Conservation (phyloP, 2,329 filamentous ascomycete genomes). For the Aureobasidium sp. region DNA sequence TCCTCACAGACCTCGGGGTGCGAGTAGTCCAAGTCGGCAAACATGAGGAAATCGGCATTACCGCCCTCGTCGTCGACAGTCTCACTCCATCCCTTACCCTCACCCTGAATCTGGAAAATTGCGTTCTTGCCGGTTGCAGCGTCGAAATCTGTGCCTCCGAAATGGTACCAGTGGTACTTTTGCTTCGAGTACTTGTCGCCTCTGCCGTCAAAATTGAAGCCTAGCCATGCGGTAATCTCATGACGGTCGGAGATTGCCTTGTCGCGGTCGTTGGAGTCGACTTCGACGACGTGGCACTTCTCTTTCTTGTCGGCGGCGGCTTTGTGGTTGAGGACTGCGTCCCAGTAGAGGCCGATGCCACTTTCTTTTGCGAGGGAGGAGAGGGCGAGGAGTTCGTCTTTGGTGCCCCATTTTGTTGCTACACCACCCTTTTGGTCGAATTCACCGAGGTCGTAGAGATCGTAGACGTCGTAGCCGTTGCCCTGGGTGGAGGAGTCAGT, state of each 20-base stretch:
- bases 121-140: slow-evolving; percentile 61
- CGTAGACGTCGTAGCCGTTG: slow-evolving; percentile 72
- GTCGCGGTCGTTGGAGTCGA: no score
- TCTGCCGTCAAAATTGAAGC: slow-evolving; percentile 71
- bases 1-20: slow-evolving; percentile 71
- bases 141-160: slow-evolving; percentile 74
- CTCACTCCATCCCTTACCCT: slow-evolving; percentile 72
- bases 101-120: slow-evolving; percentile 74
- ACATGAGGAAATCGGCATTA: slow-evolving; percentile 77
- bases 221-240: slow-evolving; percentile 75
- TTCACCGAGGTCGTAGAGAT: slow-evolving; percentile 74
- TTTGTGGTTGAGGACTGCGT: slow-evolving; percentile 78
- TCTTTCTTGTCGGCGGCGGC: slow-evolving; percentile 73
- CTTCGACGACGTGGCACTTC: slow-evolving; percentile 68
- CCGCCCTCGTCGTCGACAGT: slow-evolving; percentile 70
- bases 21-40: slow-evolving; percentile 73
- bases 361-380: slow-evolving; percentile 55
- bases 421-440: slow-evolving; percentile 74
- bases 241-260: no score
- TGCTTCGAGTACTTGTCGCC: slow-evolving; percentile 64
- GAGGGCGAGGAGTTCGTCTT: slow-evolving; percentile 65
- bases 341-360: slow-evolving; percentile 70
- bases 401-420: slow-evolving; percentile 75
- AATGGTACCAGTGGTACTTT: slow-evolving; percentile 74
- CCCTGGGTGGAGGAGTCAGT: no score